Conservation (phyloP, 306 rosid species). For the Benincasa hispida region DNA sequence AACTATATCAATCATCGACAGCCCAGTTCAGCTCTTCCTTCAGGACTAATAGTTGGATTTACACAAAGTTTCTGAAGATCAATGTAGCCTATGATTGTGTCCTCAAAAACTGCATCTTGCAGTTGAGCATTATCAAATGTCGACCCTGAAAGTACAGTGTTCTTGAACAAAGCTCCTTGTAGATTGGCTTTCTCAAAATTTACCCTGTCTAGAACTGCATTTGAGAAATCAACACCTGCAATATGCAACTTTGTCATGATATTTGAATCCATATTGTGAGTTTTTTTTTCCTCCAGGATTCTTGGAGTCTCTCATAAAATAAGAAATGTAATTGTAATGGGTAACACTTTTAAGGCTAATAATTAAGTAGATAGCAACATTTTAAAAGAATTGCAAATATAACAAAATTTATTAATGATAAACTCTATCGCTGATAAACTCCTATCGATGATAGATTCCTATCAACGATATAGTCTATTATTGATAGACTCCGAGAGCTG, state of each 20-base stretch:
- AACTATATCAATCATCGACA: slow-evolving; percentile 42
- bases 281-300: neutral
- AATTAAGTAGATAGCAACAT: no score
- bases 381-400: no score
- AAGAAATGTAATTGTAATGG: no score
- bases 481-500: no score
- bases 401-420: no score
- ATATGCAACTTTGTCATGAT: neutral
- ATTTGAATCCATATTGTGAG: neutral
- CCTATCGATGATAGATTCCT: no score
- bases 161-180: slow-evolving; percentile 70
- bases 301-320: neutral
- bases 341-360: no score
- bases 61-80: slow-evolving; percentile 86
- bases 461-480: no score
- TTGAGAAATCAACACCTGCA: slow-evolving; percentile 79
- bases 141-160: slow-evolving; percentile 76
- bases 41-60: slow-evolving; percentile 43
- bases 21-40: slow-evolving; percentile 63
- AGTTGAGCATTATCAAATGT: slow-evolving; percentile 70
- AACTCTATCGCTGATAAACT: no score
- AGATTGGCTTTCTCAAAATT: slow-evolving; percentile 85
- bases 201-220: slow-evolving; percentile 85
- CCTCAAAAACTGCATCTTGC: slow-evolving; percentile 68
- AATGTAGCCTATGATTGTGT: slow-evolving; percentile 84